Base-by-base conservation (phyloP, 495 filamentous ascomycete genomes). In the Penicillium pulvis region DNA sequence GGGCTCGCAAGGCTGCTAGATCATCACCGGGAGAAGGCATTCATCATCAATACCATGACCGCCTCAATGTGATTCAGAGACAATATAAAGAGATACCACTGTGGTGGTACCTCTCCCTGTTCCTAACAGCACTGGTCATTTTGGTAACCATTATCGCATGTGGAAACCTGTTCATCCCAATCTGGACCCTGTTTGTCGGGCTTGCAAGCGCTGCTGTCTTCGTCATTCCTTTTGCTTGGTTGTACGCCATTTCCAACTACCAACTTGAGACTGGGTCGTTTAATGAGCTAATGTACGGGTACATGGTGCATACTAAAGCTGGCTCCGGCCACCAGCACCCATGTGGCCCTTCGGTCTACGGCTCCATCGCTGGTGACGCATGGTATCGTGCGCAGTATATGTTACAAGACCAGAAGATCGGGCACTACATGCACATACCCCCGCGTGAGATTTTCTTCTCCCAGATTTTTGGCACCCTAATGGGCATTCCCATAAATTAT, bases 221-320 rank as follows among this genome's bases (percentile, higher is more conserved):
- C 36, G 81, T 83, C 47, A 59, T 81, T 12, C 82, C 81, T 6
- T 77, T 85, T 17, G 76, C 74, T 16, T 85, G 80, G 78, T 73
- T 85, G 2, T 85, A 83, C 55, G 77, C 79, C 7, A 75, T 84
- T 42, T 82, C 81, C 39, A 82, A 82, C 62, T 84, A 78, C 57
- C 79, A 83, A 51, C 68, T 85, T 12, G 60, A 72, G 28, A 81
- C 80, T 17, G 81, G 79, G 5, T 80, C 79, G 1, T 81, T 83
- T 66, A 83, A 84, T 49, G 80, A 84, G 62, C 62, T 85, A 20
- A 60, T 85, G 30, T 85, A 84, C 51, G 81, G 83, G 26, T 79
- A 79, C 41, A 83, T 86, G 81, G 76, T 85, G 4, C 74, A 85
- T 39, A 72, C 70, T 3, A 65, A 62, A 50, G 74, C 76, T 7